Base-by-base conservation (phyloP, 495 filamentous ascomycete species). In the Talaromyces wortmannii region DNA sequence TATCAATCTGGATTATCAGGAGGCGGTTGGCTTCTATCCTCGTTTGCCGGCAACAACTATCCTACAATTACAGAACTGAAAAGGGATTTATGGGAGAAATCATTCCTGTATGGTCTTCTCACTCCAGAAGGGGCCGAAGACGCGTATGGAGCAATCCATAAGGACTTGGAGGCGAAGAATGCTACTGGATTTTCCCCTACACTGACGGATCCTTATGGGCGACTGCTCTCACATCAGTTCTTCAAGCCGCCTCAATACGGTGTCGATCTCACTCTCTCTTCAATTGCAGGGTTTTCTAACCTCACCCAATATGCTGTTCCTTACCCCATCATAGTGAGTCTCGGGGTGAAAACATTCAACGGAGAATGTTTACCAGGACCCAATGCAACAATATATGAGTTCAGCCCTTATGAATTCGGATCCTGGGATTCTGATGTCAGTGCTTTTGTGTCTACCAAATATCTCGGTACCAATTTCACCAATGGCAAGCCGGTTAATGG, bases 311-410 rank as follows among this genome's bases (percentile, higher is more conserved):
- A 12, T 12, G 12, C 12, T 6, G 72, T 73, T 32, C 77, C 76
- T 4, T 75, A 69, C 36, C 76, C 75, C 13, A 74, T 79, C 53
- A 71, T 78, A n/a, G 70, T 68, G 6, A 50, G 64, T 4, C 55
- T 73, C 4, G 63, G 61, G 5, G 62, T 67, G 33, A 61, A 67
- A 30, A 57, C 66, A 7, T 57, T 50, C 11, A 55, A 52, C 2
- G 70, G 68, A 16, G 65, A 70, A 31, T 73, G 70, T 52, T 31
- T 58, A 6, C 72, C 71, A 17, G 55, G 55, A 2, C 53, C 51
- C 12, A 73, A 76, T 55, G 63, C 71, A 7, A 91, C 89, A 23
- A 62, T 56, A 45, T 78, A 69, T 46, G 76, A 79, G 53, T 70
- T 76, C 33, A 62, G 60, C 31, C 76, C 76, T 0, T 77, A 64